Conservation (phyloP, 1,139 yeast species). For the Suhomyces bokatorum region DNA sequence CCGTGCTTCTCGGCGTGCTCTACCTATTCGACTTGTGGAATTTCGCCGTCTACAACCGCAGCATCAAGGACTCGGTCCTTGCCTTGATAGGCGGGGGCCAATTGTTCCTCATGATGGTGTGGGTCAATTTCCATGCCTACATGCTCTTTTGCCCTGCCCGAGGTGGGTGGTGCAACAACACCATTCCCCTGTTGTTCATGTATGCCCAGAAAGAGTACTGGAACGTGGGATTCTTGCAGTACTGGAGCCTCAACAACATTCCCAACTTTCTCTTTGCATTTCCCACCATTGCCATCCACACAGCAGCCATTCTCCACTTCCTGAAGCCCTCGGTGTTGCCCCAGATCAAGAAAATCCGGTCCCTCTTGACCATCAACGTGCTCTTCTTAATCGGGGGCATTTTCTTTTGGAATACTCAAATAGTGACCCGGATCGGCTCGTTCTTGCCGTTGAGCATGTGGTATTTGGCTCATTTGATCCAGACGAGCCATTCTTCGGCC, state of each 20-base stretch:
- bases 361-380: slow-evolving; percentile 38
- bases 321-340: slow-evolving; percentile 34
- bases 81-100: slow-evolving; percentile 56
- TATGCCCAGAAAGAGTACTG: slow-evolving; percentile 82
- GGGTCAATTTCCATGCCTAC: slow-evolving; percentile 56
- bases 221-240: slow-evolving; percentile 76
- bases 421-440: slow-evolving; percentile 73
- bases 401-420: slow-evolving; percentile 80
- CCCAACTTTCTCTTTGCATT: slow-evolving; percentile 82
- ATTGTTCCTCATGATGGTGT: slow-evolving; percentile 47
- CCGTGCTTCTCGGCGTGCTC: slow-evolving; percentile 67
- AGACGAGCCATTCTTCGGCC: slow-evolving; percentile 18
- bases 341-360: slow-evolving; percentile 27
- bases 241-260: slow-evolving; percentile 78
- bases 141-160: slow-evolving; percentile 57
- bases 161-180: slow-evolving; percentile 72
- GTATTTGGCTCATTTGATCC: slow-evolving; percentile 51
- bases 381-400: slow-evolving; percentile 53
- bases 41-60: slow-evolving; percentile 20
- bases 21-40: slow-evolving; percentile 58
- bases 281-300: slow-evolving; percentile 56
- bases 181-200: slow-evolving; percentile 63
- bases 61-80: slow-evolving; percentile 19
- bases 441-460: slow-evolving; percentile 76
- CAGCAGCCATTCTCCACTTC: slow-evolving; percentile 34